Evolutionary conservation across 192 early-diverging fungal genomes (phyloP).

Genomic region (Coemansia biformis): DNA sequence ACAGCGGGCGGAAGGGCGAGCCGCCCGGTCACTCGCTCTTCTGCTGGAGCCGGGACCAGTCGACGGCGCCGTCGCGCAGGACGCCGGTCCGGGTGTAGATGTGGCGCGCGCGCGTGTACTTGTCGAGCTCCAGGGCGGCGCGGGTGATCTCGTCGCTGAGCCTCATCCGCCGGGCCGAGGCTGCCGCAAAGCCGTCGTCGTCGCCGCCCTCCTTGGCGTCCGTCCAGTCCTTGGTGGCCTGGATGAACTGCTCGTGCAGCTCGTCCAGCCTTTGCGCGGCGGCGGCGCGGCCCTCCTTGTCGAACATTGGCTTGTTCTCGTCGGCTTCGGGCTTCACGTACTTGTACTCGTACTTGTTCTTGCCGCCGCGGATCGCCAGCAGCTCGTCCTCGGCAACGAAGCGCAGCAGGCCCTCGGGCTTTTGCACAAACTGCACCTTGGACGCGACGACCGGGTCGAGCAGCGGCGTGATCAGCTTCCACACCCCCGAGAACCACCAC

Average conservation of each 20-base stretch:
- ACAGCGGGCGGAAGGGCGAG: too few relatives aligned
- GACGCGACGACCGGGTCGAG: constrained; percentile 86
- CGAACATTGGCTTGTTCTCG: constrained; percentile 56
- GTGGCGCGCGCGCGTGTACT: constrained; percentile 50
- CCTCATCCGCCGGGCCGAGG: constrained; percentile 17
- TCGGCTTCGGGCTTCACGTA: constrained; percentile 51
- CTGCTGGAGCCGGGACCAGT: constrained; percentile 38
- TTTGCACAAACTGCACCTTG: constrained; percentile 79
- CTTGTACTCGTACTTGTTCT: constrained; percentile 55
- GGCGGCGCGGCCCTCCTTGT: constrained; percentile 43
- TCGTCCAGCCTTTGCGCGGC: constrained; percentile 34
- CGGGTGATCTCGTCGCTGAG: constrained; percentile 25
- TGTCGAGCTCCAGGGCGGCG: constrained; percentile 51
- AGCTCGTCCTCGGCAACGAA: constrained; percentile 62
- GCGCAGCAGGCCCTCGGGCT: constrained; percentile 58
- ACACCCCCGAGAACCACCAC: constrained; percentile 86
- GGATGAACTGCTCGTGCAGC: constrained; percentile 45
- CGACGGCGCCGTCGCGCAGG: constrained; percentile 23
- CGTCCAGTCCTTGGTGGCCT: constrained; percentile 51
- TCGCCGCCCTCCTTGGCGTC: constrained; percentile 32
- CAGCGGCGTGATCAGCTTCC: constrained; percentile 79
- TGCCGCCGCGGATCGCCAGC: constrained; percentile 64
- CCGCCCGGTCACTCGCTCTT: neutral
- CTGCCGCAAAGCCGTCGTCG: constrained; percentile 30
- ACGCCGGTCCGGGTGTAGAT: constrained; percentile 49